These are phyloP conservation scores for Sporothrix luriei DNA, from an alignment of 2,329 filamentous ascomycete species.

Conservation along the genomic window DNA sequence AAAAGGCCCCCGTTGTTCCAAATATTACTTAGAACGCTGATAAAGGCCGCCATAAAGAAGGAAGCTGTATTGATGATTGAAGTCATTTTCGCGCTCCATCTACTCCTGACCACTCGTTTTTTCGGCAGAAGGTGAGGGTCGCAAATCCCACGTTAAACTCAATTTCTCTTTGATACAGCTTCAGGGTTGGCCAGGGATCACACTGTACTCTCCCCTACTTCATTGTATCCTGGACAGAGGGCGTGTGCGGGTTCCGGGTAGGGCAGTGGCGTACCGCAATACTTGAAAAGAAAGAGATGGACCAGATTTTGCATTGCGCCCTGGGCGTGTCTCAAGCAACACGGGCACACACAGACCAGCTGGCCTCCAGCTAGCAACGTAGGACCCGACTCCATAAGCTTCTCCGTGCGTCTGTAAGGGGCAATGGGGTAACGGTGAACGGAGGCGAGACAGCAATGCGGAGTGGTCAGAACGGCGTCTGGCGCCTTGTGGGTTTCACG, in stretches of 20 bases:
- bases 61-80: background rate
- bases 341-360: background rate
- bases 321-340: background rate
- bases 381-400: background rate
- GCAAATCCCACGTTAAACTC: slow-evolving; percentile 6
- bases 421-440: slow-evolving; percentile 23
- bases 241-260: background rate
- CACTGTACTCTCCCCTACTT: too few species aligned
- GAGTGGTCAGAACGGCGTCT: background rate
- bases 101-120: background rate
- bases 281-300: background rate
- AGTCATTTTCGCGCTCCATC: background rate
- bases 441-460: slow-evolving; percentile 28
- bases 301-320: background rate
- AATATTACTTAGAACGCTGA: background rate
- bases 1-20: background rate
- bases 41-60: background rate
- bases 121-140: background rate
- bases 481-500: background rate
- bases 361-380: background rate
- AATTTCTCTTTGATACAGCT: background rate
- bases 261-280: background rate
- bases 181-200: background rate
- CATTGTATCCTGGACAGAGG: background rate
- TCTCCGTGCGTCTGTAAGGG: slow-evolving; percentile 16